Evolutionary conservation across 2,329 filamentous ascomycete genomes (phyloP).

Genomic region (Epicoccum sorghinum): DNA sequence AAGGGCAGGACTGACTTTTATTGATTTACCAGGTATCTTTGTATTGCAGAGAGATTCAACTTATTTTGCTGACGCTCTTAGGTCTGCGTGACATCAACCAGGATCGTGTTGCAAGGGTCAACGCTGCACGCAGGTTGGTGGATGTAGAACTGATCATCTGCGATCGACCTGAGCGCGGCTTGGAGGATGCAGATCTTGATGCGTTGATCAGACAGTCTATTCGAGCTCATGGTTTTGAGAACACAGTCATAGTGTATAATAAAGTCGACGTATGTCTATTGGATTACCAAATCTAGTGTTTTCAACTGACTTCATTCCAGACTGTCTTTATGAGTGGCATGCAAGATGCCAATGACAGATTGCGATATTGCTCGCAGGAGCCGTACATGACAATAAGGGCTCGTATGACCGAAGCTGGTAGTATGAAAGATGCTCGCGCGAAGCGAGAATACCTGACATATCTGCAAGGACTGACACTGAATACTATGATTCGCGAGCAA

Average conservation of each 20-base stretch:
- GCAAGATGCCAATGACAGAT: slow-evolving; percentile 7
- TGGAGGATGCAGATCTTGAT: slow-evolving; percentile 12
- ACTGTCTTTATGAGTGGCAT: slow-evolving; percentile 15
- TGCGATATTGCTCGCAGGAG: not conserved
- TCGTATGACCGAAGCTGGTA: not conserved
- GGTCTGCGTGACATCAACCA: slow-evolving; percentile 13
- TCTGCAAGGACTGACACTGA: slow-evolving; percentile 9
- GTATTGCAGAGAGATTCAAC: too few relatives aligned
- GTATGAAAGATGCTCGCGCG: not conserved
- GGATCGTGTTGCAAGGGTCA: slow-evolving; percentile 9
- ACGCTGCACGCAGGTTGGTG: slow-evolving; percentile 8
- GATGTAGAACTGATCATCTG: slow-evolving; percentile 14
- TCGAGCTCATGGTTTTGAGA: slow-evolving; percentile 11
- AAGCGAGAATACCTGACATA: slow-evolving; percentile 7
- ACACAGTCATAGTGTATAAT: slow-evolving; percentile 10
- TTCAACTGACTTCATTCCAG: not conserved
- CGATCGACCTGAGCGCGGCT: slow-evolving; percentile 11
- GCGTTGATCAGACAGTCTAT: slow-evolving; percentile 11
- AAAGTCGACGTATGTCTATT: slow-evolving; percentile 6
- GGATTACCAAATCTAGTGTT: not conserved
- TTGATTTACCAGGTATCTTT: slow-evolving; percentile 8
- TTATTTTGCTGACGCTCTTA: not conserved
- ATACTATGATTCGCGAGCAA: slow-evolving; percentile 11
- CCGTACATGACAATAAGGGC: slow-evolving; percentile 7
- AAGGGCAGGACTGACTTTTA: slow-evolving; percentile 9